These are phyloP conservation scores for Malania oleifera DNA, from an alignment of 164 flowering plant genomes.

Conservation along the genomic window DNA sequence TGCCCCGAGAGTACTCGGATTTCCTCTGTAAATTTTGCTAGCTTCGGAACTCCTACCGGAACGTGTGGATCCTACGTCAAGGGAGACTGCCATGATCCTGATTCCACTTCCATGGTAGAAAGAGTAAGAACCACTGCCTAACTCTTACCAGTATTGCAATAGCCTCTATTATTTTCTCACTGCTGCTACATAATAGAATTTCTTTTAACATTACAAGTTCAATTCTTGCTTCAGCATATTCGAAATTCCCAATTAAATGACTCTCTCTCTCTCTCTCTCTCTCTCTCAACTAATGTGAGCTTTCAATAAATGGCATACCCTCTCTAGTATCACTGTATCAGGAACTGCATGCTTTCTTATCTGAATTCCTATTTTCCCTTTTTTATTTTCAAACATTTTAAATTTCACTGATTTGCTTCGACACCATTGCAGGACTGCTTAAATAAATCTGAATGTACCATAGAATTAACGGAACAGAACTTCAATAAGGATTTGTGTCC, in stretches of 20 bases:
- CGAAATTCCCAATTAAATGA: no score
- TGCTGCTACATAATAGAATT: no score
- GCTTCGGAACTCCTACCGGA: slow-evolving; percentile 83
- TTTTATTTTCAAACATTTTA: neutral
- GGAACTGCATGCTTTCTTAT: neutral
- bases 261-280: no score
- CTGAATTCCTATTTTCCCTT: neutral
- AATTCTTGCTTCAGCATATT: no score
- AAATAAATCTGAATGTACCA: slow-evolving; percentile 39
- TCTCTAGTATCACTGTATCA: no score
- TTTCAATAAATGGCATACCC: no score
- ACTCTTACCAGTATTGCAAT: neutral
- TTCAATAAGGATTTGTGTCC: slow-evolving; percentile 45
- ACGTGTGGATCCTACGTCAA: slow-evolving; percentile 58
- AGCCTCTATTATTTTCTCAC: no score
- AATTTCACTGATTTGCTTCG: neutral
- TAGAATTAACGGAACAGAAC: slow-evolving; percentile 41
- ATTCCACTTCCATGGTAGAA: slow-evolving; percentile 45
- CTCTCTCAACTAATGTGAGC: no score
- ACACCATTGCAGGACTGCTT: slow-evolving; percentile 53
- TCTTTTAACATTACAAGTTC: no score
- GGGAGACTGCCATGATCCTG: slow-evolving; percentile 75
- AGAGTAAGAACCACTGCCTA: slow-evolving; percentile 34
- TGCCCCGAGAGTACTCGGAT: slow-evolving; percentile 53
- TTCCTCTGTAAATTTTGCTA: slow-evolving; percentile 69